A percentile compares a stretch with the other conserved stretches of the same genome.
Conservation (phyloP, 208 protist species). For the Trypanosoma vivax region DNA sequence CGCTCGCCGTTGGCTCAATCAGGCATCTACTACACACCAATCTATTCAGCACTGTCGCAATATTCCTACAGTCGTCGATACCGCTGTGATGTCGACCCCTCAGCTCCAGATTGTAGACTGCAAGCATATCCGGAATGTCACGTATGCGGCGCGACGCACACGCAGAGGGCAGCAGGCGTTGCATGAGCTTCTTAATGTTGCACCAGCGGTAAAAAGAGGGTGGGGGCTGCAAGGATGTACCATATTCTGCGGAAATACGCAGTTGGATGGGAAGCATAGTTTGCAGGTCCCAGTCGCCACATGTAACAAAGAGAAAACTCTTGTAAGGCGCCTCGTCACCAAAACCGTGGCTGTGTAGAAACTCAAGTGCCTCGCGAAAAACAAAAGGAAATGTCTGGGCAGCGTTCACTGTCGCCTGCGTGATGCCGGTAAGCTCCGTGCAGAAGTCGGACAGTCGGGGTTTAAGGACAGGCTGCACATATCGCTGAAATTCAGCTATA, state of each 20-base stretch:
- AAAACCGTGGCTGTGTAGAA: conserved; percentile 34
- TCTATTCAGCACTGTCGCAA: conserved; percentile 55
- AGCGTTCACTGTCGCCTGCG: conserved; percentile 48
- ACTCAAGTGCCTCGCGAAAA: conserved; percentile 48
- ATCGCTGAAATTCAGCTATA: conserved; percentile 81
- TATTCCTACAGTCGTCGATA: conserved; percentile 93
- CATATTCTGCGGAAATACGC: conserved; percentile 7
- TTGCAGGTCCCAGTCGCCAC: conserved; percentile 92
- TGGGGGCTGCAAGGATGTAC: conserved; percentile 17
- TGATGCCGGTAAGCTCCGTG: conserved; percentile 84
- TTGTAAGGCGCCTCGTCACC: conserved; percentile 37
- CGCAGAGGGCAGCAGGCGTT: neutral
- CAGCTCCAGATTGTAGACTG: conserved; percentile 43
- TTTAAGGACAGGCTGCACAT: conserved; percentile 66
- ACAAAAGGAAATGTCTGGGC: conserved; percentile 58
- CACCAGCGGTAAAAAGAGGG: conserved; percentile 65
- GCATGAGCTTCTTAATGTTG: conserved; percentile 88
- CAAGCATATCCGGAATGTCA: conserved; percentile 74
- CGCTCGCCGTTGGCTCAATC: conserved; percentile 33
- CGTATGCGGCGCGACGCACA: neutral
- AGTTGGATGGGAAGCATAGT: conserved; percentile 79
- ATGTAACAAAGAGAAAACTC: conserved; percentile 87
- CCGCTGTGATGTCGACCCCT: conserved; percentile 88
- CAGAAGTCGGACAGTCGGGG: conserved; percentile 75
- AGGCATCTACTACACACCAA: conserved; percentile 39